Evolutionary conservation across 257 asterid species (phyloP).

Genomic region (Solanum virginianum): DNA sequence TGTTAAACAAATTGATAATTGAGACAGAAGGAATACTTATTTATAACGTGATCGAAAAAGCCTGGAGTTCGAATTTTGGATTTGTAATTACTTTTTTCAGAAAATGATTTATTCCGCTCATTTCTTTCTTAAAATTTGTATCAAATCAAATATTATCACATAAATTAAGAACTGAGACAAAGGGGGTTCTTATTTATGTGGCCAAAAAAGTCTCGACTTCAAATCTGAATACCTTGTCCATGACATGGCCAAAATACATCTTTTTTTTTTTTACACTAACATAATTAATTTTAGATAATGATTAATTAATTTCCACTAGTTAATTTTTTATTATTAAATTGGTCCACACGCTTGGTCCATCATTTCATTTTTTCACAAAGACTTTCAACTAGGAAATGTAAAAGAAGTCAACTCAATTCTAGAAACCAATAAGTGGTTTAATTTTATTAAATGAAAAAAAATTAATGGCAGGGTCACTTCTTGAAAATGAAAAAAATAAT

Average conservation of each 20-base stretch:
- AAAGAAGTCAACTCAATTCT: neutral
- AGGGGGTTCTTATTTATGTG: neutral
- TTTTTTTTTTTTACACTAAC: neutral
- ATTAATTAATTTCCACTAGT: neutral
- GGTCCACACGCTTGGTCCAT: neutral
- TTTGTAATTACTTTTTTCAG: too few species aligned
- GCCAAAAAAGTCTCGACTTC: neutral
- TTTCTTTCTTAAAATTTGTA: too few species aligned
- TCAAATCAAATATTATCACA: too few species aligned
- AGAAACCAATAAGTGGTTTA: neutral
- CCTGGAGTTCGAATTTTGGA: too few species aligned
- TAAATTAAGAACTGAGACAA: too few species aligned
- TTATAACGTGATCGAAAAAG: neutral
- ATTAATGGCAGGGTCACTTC: neutral
- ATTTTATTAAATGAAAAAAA: neutral
- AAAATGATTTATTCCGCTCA: too few species aligned
- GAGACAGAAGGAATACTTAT: neutral
- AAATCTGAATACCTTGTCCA: neutral
- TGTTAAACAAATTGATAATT: neutral
- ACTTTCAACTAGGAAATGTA: neutral
- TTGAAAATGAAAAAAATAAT: neutral
- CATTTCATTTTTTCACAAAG: neutral
- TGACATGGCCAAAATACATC: neutral
- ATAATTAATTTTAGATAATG: neutral
- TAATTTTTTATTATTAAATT: neutral